A percentile compares a stretch with the other conserved stretches of the same genome.
Conservation (phyloP, 2,329 filamentous ascomycete genomes). For the Penicillium sp. region DNA sequence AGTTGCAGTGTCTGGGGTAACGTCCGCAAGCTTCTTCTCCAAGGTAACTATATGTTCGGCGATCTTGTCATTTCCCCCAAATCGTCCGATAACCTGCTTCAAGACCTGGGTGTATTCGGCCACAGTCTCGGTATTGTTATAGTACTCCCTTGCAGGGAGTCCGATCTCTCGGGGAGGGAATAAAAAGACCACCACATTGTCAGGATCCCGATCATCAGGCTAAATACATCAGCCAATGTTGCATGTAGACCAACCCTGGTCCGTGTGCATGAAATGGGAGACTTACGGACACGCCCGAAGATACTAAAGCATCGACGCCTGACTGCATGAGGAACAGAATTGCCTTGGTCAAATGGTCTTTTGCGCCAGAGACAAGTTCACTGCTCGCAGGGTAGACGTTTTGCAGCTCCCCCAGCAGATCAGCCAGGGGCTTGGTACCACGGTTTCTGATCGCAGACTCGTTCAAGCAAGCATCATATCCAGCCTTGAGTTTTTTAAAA, state of each 20-base stretch:
- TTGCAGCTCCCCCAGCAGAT: constrained; percentile 57
- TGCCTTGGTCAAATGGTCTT: constrained; percentile 36
- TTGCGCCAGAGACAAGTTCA: constrained; percentile 21
- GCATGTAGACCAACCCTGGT: not conserved
- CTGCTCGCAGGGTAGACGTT: constrained; percentile 46
- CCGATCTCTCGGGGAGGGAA: constrained; percentile 52
- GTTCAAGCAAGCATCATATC: constrained; percentile 68
- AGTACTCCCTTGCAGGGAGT: constrained; percentile 64
- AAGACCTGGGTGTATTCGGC: constrained; percentile 53
- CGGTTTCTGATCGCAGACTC: constrained; percentile 57
- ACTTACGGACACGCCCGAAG: constrained; percentile 36
- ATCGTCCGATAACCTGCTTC: constrained; percentile 42
- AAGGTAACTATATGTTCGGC: constrained; percentile 55
- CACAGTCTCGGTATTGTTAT: constrained; percentile 57
- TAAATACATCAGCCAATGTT: constrained; percentile 20
- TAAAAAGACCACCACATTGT: constrained; percentile 53
- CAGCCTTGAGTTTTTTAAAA: constrained; percentile 65
- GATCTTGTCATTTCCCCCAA: constrained; percentile 37
- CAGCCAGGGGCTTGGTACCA: constrained; percentile 58
- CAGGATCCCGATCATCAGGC: constrained; percentile 58
- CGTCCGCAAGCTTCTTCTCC: constrained; percentile 61
- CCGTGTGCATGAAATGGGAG: not conserved
- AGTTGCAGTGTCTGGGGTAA: constrained; percentile 60
- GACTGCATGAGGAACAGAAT: constrained; percentile 40
- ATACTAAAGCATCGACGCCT: constrained; percentile 39